Base-by-base conservation (phyloP, 129 eudicot species). In the Scalesia atractyloides region DNA sequence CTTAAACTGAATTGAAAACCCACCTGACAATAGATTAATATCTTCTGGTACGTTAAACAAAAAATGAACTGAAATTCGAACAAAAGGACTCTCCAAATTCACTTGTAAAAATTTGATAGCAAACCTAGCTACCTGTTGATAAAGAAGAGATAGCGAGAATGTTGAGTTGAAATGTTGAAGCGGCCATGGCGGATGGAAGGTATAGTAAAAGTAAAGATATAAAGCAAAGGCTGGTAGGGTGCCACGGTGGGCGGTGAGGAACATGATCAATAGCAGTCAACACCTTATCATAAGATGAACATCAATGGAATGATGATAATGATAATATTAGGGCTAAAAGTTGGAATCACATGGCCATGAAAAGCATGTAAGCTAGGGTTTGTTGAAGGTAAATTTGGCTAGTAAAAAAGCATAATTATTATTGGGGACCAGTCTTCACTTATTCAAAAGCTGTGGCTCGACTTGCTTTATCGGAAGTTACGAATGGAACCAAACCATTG, bases 141-240 rank as follows among this genome's bases (percentile, higher is more conserved):
- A 12, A 15, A 9, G 41, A 20, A 46, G 50, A 61, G 53, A 47
- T 5, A 64, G 47, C 49, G 44, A 53, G n/a, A 52, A 37, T 22
- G 10, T 41, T 41, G 26, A 6, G 79, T 74, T 72, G 81, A 53
- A 76, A 41, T 7, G 49, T 73, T 69, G 76, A 73, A 79, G 70
- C 72, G 78, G 80, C 66, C 86, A 79, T 76, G 79, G 61, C 48
- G 58, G 51, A 76, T 43, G 48, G 56, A 47, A 33, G 39, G 66
- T 60, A 24, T 63, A 78, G 82, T 78, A 65, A 77, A 86, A 77
- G 44, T 53, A 62, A 62, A 43, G 68, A 66, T 62, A 61, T 33
- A 79, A 85, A 85, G 87, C 85, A 88, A 63, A 72, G 95, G 95
- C 66, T 36, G 68, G 34, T 14, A 79, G 46, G 72, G 43, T 33